phyloP scores from a whole-genome alignment of 129 eudicot species.

The Lactuca saligna region DNA sequence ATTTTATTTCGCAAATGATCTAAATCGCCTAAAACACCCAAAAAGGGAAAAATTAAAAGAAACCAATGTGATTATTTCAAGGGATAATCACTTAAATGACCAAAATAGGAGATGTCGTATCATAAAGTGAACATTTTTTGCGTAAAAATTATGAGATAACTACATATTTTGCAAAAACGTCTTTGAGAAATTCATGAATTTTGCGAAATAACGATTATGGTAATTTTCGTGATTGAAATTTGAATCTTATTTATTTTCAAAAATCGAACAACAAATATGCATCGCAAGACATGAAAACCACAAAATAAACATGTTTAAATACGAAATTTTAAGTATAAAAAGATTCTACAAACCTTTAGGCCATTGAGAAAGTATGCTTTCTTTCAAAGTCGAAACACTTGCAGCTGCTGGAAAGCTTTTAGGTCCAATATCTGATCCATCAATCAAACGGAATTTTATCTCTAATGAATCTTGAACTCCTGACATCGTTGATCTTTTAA shows the following conservation, averaged over 20 bases:
- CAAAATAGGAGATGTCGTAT: neutral
- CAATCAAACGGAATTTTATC: slow-evolving; percentile 75
- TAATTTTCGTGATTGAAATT: too few relatives aligned
- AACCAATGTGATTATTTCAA: neutral
- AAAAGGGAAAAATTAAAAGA: neutral
- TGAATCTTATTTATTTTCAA: neutral
- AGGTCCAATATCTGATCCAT: slow-evolving; percentile 92
- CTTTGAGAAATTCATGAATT: neutral
- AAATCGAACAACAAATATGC: neutral
- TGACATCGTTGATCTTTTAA: slow-evolving; percentile 41
- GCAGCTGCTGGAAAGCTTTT: slow-evolving; percentile 71
- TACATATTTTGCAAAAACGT: neutral
- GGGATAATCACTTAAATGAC: neutral
- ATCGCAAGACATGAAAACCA: slow-evolving; percentile 1
- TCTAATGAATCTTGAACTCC: slow-evolving; percentile 75
- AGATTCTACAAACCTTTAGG: slow-evolving; percentile 66
- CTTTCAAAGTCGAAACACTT: slow-evolving; percentile 75
- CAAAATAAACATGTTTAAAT: slow-evolving; percentile 2
- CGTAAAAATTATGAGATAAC: neutral
- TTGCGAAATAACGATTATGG: too few relatives aligned
- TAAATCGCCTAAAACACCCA: neutral
- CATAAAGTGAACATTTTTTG: neutral
- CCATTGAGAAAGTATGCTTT: slow-evolving; percentile 82
- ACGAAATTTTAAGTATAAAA: neutral
- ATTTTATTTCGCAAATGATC: neutral